These are phyloP conservation scores for Aureobasidium pullulans DNA, from an alignment of 2,329 filamentous ascomycete genomes.

Conservation along the genomic window DNA sequence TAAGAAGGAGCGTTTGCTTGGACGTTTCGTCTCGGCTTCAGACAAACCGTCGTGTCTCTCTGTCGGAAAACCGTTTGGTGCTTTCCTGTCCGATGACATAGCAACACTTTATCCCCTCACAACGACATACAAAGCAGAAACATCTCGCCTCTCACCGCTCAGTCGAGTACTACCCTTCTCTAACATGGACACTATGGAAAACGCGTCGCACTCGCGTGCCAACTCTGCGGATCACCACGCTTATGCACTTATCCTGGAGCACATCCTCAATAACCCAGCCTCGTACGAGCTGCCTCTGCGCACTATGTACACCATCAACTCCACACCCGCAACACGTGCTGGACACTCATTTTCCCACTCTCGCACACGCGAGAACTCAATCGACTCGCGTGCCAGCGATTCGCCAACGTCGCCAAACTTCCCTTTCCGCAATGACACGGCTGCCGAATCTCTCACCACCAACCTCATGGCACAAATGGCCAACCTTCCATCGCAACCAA, in stretches of 20 bases:
- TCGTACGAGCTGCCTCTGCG: slow-evolving; percentile 60
- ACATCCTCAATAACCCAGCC: slow-evolving; percentile 53
- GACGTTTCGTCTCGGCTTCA: neutral
- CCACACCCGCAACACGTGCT: slow-evolving; percentile 37
- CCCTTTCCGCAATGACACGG: slow-evolving; percentile 20
- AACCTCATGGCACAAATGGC: slow-evolving; percentile 50
- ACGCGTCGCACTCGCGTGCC: slow-evolving; percentile 22
- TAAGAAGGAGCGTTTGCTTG: neutral
- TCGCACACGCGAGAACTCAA: slow-evolving; percentile 4
- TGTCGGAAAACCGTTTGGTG: slow-evolving; percentile 8
- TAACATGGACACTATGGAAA: slow-evolving; percentile 10
- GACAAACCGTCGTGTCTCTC: slow-evolving; percentile 7
- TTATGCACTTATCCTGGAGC: slow-evolving; percentile 46
- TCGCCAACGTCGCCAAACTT: slow-evolving; percentile 31
- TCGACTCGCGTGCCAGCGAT: slow-evolving; percentile 20
- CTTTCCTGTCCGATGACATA: slow-evolving; percentile 4
- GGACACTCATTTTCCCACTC: slow-evolving; percentile 24
- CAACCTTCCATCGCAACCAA: slow-evolving; percentile 52
- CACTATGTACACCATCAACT: slow-evolving; percentile 62
- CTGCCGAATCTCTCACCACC: slow-evolving; percentile 41
- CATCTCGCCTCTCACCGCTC: neutral
- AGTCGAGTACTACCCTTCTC: neutral
- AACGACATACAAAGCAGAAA: slow-evolving; percentile 3
- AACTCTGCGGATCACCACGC: slow-evolving; percentile 25
- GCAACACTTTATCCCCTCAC: neutral